phyloP scores from a whole-genome alignment of 139 green algal genomes.

The Tetradesmus obliquus region DNA sequence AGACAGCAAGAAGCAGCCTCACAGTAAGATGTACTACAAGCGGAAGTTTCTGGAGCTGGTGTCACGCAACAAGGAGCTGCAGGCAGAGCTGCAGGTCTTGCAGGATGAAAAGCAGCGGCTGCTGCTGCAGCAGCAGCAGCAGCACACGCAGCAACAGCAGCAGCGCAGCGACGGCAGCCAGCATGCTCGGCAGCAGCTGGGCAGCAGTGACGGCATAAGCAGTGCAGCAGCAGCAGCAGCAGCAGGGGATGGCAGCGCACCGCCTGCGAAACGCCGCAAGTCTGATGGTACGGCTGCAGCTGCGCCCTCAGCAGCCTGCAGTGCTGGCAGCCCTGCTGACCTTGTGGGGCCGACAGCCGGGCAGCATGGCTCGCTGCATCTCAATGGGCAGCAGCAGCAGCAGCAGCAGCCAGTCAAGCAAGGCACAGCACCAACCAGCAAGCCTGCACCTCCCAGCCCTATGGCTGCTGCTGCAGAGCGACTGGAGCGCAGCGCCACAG shows the following conservation, averaged over 20 bases:
- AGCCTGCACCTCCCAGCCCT: background rate
- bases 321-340: background rate
- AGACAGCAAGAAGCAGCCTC: background rate
- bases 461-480: background rate
- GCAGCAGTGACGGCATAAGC: background rate
- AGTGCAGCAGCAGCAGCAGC: background rate
- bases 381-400: background rate
- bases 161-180: background rate
- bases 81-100: background rate
- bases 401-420: background rate
- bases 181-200: background rate
- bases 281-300: background rate
- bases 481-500: background rate
- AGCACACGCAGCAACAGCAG: background rate
- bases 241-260: background rate
- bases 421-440: background rate
- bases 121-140: background rate
- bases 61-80: background rate
- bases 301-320: background rate
- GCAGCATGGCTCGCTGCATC: background rate
- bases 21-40: constrained; percentile 34
- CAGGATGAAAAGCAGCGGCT: background rate
- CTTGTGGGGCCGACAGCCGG: background rate
- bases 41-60: background rate
- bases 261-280: constrained; percentile 7